These are phyloP conservation scores for Citeromyces siamensis DNA, from an alignment of 1,139 yeast species.

Conservation along the genomic window DNA sequence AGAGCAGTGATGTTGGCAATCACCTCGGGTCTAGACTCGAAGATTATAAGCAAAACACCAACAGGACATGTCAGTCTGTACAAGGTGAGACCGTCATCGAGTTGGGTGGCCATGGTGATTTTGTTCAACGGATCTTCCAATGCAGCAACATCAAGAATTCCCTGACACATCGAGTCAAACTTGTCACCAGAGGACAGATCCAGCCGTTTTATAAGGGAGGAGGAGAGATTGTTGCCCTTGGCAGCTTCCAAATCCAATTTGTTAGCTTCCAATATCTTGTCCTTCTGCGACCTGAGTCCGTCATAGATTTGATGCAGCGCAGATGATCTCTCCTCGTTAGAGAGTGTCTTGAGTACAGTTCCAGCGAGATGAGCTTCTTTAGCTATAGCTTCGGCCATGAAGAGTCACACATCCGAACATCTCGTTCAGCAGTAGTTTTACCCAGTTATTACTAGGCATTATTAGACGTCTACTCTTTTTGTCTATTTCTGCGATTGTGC, in stretches of 20 bases:
- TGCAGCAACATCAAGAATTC: constrained; percentile 81
- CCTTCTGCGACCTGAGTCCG: constrained; percentile 45
- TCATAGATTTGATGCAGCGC: constrained; percentile 68
- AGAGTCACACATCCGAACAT: no score
- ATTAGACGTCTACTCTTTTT: no score
- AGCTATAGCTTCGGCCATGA: constrained; percentile 65
- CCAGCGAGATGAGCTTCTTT: constrained; percentile 69
- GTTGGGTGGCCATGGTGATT: constrained; percentile 63
- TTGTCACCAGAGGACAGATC: constrained; percentile 77
- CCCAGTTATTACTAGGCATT: no score
- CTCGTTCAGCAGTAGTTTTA: no score
- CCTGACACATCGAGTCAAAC: constrained; percentile 89
- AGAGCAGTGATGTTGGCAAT: constrained; percentile 95
- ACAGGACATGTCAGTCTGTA: constrained; percentile 86
- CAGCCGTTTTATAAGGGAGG: constrained; percentile 68
- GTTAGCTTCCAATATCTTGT: constrained; percentile 60
- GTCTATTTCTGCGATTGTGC: no score
- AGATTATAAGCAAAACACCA: constrained; percentile 85
- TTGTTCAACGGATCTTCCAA: constrained; percentile 88
- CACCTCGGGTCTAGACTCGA: constrained; percentile 96
- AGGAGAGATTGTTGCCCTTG: constrained; percentile 36
- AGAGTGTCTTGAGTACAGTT: constrained; percentile 62
- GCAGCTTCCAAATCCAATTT: constrained; percentile 67
- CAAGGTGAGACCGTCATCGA: constrained; percentile 79
- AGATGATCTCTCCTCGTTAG: constrained; percentile 57